Percentiles rank a stretch among this genome's conserved stretches.
phyloP scores from a whole-genome alignment of 1,284 basidiomycete genomes.

The Ustanciosporium gigantosporum region DNA sequence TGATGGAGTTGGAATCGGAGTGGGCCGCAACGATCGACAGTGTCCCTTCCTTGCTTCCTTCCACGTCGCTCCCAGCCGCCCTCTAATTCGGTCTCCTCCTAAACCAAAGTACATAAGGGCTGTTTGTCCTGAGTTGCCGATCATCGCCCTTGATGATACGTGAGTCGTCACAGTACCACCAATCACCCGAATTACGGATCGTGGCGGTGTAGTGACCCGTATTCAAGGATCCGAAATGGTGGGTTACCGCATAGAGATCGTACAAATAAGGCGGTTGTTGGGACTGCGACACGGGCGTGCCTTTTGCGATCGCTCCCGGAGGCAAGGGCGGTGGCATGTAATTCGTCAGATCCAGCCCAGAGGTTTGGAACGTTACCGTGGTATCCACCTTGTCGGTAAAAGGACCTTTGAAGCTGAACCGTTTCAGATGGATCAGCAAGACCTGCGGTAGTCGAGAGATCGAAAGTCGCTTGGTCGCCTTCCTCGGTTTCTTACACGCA shows the following conservation, averaged over 20 bases:
- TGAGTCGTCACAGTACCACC: slow-evolving; percentile 59
- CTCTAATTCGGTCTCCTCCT: slow-evolving; percentile 39
- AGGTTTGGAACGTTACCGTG: slow-evolving; percentile 71
- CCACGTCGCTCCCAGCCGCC: too few relatives aligned
- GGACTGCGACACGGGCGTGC: slow-evolving; percentile 6
- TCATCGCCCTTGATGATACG: slow-evolving; percentile 41
- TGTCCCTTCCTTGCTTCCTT: too few relatives aligned
- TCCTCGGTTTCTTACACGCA: slow-evolving; percentile 80
- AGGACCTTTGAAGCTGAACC: slow-evolving; percentile 87
- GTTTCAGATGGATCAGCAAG: slow-evolving; percentile 91
- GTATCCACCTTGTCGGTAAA: slow-evolving; percentile 80
- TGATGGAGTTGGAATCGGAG: too few relatives aligned
- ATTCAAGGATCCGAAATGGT: slow-evolving; percentile 60
- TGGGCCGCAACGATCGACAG: too few relatives aligned
- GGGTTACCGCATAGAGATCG: slow-evolving; percentile 63
- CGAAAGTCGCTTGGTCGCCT: slow-evolving; percentile 82
- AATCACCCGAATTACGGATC: slow-evolving; percentile 45
- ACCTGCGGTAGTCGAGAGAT: slow-evolving; percentile 86
- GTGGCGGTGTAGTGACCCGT: slow-evolving; percentile 60
- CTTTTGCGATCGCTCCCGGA: slow-evolving; percentile 11
- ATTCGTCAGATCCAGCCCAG: slow-evolving; percentile 80
- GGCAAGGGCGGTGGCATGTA: slow-evolving; percentile 74
- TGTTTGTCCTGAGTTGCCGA: slow-evolving; percentile 45
- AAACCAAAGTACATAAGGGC: slow-evolving; percentile 57
- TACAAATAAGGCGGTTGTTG: slow-evolving; percentile 61